Percentiles rank a stretch among this genome's conserved stretches.
Conservation (phyloP, 1,284 basidiomycete species). For the Heterobasidion irregulare region DNA sequence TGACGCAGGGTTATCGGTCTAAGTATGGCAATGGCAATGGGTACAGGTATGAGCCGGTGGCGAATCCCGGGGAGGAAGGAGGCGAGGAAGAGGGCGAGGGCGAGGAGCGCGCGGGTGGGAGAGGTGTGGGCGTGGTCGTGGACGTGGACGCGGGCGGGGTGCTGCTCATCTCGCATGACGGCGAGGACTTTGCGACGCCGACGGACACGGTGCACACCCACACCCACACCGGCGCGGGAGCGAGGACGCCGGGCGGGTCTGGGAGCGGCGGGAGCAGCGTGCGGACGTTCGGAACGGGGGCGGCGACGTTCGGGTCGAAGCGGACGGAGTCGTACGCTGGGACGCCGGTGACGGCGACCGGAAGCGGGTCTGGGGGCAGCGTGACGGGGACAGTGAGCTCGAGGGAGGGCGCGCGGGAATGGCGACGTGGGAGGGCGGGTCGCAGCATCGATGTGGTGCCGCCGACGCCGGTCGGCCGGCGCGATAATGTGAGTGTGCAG, state of each 20-base stretch:
- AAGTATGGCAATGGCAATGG: neutral
- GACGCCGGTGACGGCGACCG: too few relatives aligned
- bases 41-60: neutral
- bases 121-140: too few relatives aligned
- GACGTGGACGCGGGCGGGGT: conserved; percentile 5
- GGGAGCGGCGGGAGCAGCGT: too few relatives aligned
- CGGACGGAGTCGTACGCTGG: too few relatives aligned
- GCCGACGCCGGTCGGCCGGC: conserved; percentile 2
- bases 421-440: neutral
- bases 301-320: too few relatives aligned
- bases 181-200: conserved; percentile 11
- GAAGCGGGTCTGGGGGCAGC: too few relatives aligned
- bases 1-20: too few relatives aligned
- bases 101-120: neutral
- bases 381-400: too few relatives aligned
- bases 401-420: neutral
- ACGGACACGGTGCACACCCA: neutral
- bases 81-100: neutral
- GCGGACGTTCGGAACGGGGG: too few relatives aligned
- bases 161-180: conserved; percentile 15
- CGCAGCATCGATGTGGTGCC: conserved; percentile 9
- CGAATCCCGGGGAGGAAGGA: neutral
- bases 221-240: neutral
- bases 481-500: conserved; percentile 1
- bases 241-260: too few relatives aligned